Percentiles rank a stretch among this genome's conserved stretches.
Conservation (phyloP, 1,139 yeast species). For the Taphrina sp. region DNA sequence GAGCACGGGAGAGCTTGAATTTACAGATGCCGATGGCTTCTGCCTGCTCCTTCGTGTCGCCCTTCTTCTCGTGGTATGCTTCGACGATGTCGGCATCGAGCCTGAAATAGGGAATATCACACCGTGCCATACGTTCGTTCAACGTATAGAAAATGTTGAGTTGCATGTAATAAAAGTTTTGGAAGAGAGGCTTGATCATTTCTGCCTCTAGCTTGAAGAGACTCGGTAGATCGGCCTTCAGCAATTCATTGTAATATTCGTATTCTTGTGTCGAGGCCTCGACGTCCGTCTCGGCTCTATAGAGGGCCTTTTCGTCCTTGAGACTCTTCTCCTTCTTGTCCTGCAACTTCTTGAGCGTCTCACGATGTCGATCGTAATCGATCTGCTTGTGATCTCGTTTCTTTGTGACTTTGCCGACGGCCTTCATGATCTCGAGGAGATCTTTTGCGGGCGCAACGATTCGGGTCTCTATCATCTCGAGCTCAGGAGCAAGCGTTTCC, state of each 20-base stretch:
- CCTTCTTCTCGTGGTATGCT: conserved; percentile 76
- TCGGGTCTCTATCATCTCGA: conserved; percentile 85
- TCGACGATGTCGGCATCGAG: conserved; percentile 68
- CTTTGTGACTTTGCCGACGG: conserved; percentile 87
- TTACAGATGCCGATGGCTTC: conserved; percentile 85
- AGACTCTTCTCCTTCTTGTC: conserved; percentile 76
- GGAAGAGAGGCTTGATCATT: conserved; percentile 88
- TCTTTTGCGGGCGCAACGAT: conserved; percentile 92
- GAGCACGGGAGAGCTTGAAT: conserved; percentile 61
- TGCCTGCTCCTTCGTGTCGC: conserved; percentile 82
- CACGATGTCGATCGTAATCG: conserved; percentile 83
- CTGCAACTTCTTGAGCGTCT: conserved; percentile 67
- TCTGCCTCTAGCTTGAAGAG: conserved; percentile 85
- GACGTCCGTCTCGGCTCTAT: conserved; percentile 82
- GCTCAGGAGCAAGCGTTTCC: conserved; percentile 82
- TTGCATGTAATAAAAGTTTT: conserved; percentile 95
- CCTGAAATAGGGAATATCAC: conserved; percentile 95
- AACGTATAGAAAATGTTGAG: conserved; percentile 91
- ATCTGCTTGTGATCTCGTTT: conserved; percentile 94
- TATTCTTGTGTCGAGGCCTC: conserved; percentile 92
- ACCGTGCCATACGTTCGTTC: conserved; percentile 85
- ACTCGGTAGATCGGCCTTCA: conserved; percentile 83
- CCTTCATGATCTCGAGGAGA: conserved; percentile 70
- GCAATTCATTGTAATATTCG: conserved; percentile 91
- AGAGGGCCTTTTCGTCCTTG: conserved; percentile 88